phyloP scores from a whole-genome alignment of 441 rosid species.

The Mallotus repandus region DNA sequence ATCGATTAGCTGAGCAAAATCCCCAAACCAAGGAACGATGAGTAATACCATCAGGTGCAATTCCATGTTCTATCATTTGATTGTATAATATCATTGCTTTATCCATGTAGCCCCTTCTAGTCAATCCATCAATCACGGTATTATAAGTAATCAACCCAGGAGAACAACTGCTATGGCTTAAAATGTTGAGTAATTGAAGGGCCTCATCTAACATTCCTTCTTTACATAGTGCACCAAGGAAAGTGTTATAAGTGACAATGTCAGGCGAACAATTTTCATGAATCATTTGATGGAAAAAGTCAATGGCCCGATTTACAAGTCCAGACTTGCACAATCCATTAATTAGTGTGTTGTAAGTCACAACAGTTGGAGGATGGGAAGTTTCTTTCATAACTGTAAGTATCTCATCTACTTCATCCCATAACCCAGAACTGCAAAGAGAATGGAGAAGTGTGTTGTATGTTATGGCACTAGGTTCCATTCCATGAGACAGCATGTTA shows the following conservation, averaged over 20 bases:
- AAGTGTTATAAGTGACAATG: slow-evolving; percentile 73
- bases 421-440: slow-evolving; percentile 51
- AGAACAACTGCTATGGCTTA: slow-evolving; percentile 45
- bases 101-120: slow-evolving; percentile 48
- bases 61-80: slow-evolving; percentile 54
- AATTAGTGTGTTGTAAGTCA: slow-evolving; percentile 77
- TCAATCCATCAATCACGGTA: slow-evolving; percentile 63
- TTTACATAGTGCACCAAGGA: slow-evolving; percentile 62
- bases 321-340: slow-evolving; percentile 76
- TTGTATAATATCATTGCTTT: slow-evolving; percentile 51
- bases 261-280: slow-evolving; percentile 51
- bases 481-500: slow-evolving; percentile 56
- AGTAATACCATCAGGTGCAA: slow-evolving; percentile 70
- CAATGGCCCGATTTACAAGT: slow-evolving; percentile 62
- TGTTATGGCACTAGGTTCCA: slow-evolving; percentile 60
- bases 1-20: slow-evolving; percentile 43
- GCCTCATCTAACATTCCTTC: slow-evolving; percentile 67
- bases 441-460: slow-evolving; percentile 80
- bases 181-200: slow-evolving; percentile 44
- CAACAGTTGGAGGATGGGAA: slow-evolving; percentile 47
- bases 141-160: slow-evolving; percentile 74
- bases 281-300: slow-evolving; percentile 61
- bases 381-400: slow-evolving; percentile 56
- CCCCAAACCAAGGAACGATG: slow-evolving; percentile 72
- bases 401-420: slow-evolving; percentile 77